phyloP scores from a whole-genome alignment of 2,329 filamentous ascomycete genomes.

The Dactylellina haptotyla region DNA sequence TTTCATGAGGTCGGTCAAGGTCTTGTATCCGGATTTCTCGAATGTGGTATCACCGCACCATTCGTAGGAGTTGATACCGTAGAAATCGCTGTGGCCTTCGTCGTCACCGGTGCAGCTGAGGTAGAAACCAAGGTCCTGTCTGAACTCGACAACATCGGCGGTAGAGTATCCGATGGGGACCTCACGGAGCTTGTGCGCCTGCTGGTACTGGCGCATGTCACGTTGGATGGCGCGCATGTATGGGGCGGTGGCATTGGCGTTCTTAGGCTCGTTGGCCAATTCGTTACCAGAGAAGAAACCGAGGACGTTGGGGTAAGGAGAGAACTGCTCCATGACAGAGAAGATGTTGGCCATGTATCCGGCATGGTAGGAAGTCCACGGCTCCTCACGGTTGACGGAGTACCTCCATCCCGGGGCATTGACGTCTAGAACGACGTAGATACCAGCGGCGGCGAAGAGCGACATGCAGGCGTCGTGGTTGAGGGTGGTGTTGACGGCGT shows the following conservation, averaged over 20 bases:
- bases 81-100: constrained; percentile 62
- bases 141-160: constrained; percentile 71
- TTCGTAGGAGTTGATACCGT: constrained; percentile 69
- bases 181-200: constrained; percentile 67
- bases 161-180: constrained; percentile 77
- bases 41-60: constrained; percentile 76
- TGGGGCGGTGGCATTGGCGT: constrained; percentile 64
- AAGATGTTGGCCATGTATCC: constrained; percentile 58
- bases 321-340: constrained; percentile 73
- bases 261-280: constrained; percentile 73
- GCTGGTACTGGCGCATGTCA: constrained; percentile 75
- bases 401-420: constrained; percentile 50
- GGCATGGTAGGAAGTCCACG: constrained; percentile 58
- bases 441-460: constrained; percentile 57
- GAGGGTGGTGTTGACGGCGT: constrained; percentile 58
- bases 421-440: constrained; percentile 56
- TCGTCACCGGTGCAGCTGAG: constrained; percentile 62
- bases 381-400: constrained; percentile 56
- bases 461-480: constrained; percentile 58
- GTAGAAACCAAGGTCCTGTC: constrained; percentile 58
- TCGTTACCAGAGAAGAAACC: constrained; percentile 76
- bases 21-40: constrained; percentile 71
- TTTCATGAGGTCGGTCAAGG: constrained; percentile 73
- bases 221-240: constrained; percentile 70
- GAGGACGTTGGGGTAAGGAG: constrained; percentile 72